Base-by-base conservation (phyloP, 441 rosid species). In the Melastoma candidum region DNA sequence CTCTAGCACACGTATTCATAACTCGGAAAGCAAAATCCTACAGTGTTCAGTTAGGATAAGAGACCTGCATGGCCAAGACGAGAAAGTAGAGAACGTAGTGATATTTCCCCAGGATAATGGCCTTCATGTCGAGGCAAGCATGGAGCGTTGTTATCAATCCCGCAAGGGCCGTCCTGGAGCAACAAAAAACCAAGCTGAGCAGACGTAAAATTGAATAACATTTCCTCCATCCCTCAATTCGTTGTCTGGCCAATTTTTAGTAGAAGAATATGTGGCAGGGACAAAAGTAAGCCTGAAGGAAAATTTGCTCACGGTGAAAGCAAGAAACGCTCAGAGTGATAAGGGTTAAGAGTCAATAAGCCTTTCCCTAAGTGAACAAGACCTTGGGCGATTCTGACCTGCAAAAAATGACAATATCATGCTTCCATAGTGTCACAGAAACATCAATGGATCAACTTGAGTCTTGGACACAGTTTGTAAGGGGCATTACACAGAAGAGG, bases 381-480 rank as follows among this genome's bases (percentile, higher is more conserved):
- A 51, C 97, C 97, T 71, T 92, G 98, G 54, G 97, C 97, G 69
- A 88, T 82, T 65, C 95, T 81, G 59, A 92, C 95, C 97, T 92
- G 75, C 64, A 17, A 63, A 41, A 59, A 41, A 3, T 24, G 36
- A 22, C 49, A 51, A 32, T 10, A 66, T 53, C 45, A 63, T 46
- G 62, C 54, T 26, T 36, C 62, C 54, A 36, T 47, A 41, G 46
- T 32, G 48, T 29, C 52, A 32, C 26, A 59, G 47, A 9, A 61
- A 50, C 4, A 2, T 44, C 26, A 44, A 3, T 46, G 6, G 39
- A 47, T 4, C 46, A 36, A 36, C 41, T n/a, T 36, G 13, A 32
- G 53, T 27, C 46, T 11, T 10, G 46, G 24, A 52, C 14, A 14
- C 17, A 4, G 13, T 29, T 32, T 46, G 6, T 27, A 39, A 17